A percentile compares a stretch with the other conserved stretches of the same genome.
phyloP scores from a whole-genome alignment of 257 asterid species.

The Nyctanthes arbortristis region DNA sequence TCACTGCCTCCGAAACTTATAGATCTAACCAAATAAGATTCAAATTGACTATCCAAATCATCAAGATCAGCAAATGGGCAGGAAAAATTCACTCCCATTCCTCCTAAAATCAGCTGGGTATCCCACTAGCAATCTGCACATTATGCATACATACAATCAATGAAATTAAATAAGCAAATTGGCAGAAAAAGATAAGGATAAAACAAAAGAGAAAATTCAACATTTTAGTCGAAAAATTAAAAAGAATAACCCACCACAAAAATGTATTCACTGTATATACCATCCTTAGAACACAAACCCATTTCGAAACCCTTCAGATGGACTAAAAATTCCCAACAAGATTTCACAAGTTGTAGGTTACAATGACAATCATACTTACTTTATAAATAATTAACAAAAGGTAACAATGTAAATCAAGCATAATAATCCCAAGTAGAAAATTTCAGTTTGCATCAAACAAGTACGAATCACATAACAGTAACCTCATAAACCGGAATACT shows the following conservation, averaged over 20 bases:
- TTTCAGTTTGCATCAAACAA: background rate
- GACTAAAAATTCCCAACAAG: no score
- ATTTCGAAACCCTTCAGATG: background rate
- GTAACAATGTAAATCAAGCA: no score
- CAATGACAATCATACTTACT: no score
- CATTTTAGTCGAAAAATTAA: background rate
- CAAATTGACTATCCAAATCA: conserved; percentile 42
- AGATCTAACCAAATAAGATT: conserved; percentile 43
- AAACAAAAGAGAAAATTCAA: background rate
- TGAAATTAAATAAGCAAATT: background rate
- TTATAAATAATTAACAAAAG: no score
- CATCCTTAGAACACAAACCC: no score
- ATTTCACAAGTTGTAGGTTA: background rate
- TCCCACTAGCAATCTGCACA: conserved; percentile 14
- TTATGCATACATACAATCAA: background rate
- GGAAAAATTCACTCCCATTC: conserved; percentile 25
- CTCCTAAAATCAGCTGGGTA: background rate
- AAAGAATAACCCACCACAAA: background rate
- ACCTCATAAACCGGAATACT: background rate
- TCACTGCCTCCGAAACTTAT: conserved; percentile 38
- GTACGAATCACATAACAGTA: background rate
- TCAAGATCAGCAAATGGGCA: conserved; percentile 42
- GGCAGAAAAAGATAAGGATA: background rate
- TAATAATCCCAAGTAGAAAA: no score
- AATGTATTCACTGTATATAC: no score